phyloP scores from a whole-genome alignment of 345 rosid species.

The Anastatica hierochuntica region DNA sequence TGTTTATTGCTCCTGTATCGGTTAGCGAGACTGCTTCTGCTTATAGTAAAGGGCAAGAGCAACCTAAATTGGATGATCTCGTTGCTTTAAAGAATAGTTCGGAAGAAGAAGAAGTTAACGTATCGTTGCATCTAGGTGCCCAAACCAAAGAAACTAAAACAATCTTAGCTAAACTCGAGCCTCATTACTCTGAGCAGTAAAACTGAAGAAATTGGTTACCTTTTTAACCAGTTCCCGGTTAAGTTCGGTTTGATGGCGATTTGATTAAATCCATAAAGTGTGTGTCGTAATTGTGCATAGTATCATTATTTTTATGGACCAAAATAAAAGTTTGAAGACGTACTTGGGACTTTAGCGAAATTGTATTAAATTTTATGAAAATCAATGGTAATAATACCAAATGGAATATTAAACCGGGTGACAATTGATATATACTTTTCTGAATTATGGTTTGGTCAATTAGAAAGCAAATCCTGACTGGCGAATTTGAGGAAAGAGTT shows the following conservation, averaged over 20 bases:
- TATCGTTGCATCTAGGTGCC: constrained; percentile 67
- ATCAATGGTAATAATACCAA: no score
- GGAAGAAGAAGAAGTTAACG: constrained; percentile 46
- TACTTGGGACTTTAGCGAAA: not conserved
- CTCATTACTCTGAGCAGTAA: no score
- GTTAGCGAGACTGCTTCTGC: constrained; percentile 27
- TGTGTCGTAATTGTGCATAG: constrained; percentile 14
- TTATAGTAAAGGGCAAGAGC: constrained; percentile 18
- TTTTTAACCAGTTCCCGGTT: constrained; percentile 15
- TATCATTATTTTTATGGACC: constrained; percentile 9
- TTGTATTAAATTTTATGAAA: no score
- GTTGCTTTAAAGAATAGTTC: constrained; percentile 40
- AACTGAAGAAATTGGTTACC: not conserved
- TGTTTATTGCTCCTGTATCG: constrained; percentile 51
- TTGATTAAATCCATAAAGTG: not conserved
- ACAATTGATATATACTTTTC: no score
- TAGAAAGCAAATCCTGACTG: no score
- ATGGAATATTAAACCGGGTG: no score
- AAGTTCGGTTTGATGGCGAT: no score
- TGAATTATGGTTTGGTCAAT: no score
- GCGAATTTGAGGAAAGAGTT: no score
- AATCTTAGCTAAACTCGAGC: not conserved
- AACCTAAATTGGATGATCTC: constrained; percentile 34
- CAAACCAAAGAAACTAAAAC: constrained; percentile 30
- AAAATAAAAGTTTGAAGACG: not conserved